Evolutionary conservation across 2,329 filamentous ascomycete species (phyloP).

Genomic region (Hymenoscyphus repandus): DNA sequence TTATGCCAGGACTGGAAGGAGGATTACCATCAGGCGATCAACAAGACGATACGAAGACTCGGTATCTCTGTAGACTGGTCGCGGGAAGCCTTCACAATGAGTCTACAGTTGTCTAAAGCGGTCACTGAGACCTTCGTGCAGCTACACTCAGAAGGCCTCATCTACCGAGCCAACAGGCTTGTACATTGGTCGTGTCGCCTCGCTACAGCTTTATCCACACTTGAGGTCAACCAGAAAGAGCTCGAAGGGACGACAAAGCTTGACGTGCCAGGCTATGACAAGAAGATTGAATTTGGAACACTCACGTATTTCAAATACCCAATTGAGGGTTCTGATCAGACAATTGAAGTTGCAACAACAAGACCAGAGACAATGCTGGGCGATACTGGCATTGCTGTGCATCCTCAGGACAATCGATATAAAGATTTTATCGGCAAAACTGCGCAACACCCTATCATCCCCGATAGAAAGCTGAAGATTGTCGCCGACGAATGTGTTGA

Average conservation of each 20-base stretch:
- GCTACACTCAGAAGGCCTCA: conserved; percentile 86
- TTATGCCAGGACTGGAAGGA: conserved; percentile 93
- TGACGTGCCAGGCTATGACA: conserved; percentile 87
- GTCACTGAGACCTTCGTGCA: conserved; percentile 85
- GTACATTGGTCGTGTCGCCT: conserved; percentile 94
- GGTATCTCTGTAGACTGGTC: conserved; percentile 92
- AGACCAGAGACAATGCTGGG: conserved; percentile 94
- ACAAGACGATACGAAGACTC: conserved; percentile 74
- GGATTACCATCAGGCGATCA: conserved; percentile 88
- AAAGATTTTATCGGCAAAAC: conserved; percentile 82
- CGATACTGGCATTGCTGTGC: conserved; percentile 88
- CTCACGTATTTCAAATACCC: conserved; percentile 87
- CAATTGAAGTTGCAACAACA: conserved; percentile 87
- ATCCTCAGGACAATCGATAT: conserved; percentile 82
- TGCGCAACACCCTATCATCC: conserved; percentile 81
- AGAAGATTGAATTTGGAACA: conserved; percentile 95
- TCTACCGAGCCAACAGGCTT: conserved; percentile 87
- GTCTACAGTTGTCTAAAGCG: conserved; percentile 74
- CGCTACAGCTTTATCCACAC: conserved; percentile 83
- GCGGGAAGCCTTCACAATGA: conserved; percentile 94
- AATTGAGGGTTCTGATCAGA: conserved; percentile 75
- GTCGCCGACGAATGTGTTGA: conserved; percentile 88
- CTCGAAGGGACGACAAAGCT: conserved; percentile 78
- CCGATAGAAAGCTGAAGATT: conserved; percentile 71
- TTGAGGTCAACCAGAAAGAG: conserved; percentile 91